Evolutionary conservation across 2,329 filamentous ascomycete species (phyloP), one percentile per base, ranked within the genome.

Genomic region (Pestalotiopsis fici): DNA sequence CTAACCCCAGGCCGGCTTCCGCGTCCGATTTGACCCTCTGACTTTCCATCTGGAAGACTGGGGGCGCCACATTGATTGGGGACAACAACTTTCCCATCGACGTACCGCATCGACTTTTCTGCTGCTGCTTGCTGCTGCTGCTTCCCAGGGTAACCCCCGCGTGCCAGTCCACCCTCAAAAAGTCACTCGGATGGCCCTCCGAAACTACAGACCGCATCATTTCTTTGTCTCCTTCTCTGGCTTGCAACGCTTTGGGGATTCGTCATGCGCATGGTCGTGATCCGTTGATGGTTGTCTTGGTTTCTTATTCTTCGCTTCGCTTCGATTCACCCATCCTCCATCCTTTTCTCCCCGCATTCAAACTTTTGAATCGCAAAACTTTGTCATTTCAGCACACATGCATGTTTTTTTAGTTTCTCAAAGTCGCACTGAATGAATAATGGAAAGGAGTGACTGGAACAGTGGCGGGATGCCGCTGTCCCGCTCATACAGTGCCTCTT

Each of bases 391-490:
- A 21, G 68, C 66, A 57, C 70, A 65, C 65, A 61, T 69, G 67
- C 69, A 59, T 60, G 50, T 35, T 35, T 35, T 35, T 35, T 6
- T 35, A n/a, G n/a, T 35, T 11, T 35, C 31, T 35, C 31, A 7
- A 35, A 11, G 31, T 35, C 11, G 31, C 31, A 35, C 31, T 35
- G 31, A 35, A 35, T 69, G 67, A 72, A 77, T 73, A 70, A 79
- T 79, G 78, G 77, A 73, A 75, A 72, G 79, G 78, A 77, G 77
- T 76, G 69, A 70, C 13, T 76, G 74, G 73, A 72, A 74, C 21
- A 18, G 21, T 68, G 71, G 74, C 66, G 77, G 76, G 69, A 74
- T 74, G 69, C 72, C 74, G 69, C 76, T 76, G 75, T 72, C 72
- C 69, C 76, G 76, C 70, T 78, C 76, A 65, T 73, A 73, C 69